phyloP scores from a whole-genome alignment of 805 yeast species.

The Lachancea waltii region DNA sequence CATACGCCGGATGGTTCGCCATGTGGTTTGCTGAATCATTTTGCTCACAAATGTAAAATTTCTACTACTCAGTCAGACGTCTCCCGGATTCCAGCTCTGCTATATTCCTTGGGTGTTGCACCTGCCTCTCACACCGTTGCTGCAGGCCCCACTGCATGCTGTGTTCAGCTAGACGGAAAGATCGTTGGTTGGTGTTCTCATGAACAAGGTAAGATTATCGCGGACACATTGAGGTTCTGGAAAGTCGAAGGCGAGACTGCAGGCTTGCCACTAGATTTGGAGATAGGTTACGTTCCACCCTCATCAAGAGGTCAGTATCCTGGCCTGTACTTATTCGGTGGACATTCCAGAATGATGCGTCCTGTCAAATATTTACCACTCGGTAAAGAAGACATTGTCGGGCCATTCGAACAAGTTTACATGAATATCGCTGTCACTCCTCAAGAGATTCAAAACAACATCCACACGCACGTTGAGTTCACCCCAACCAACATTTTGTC shows the following conservation, averaged over 20 bases:
- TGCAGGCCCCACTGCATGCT: slow-evolving; percentile 82
- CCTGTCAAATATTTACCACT: slow-evolving; percentile 89
- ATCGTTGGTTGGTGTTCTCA: slow-evolving; percentile 94
- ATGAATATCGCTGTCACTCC: slow-evolving; percentile 95
- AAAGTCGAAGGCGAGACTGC: slow-evolving; percentile 70
- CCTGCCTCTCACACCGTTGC: slow-evolving; percentile 66
- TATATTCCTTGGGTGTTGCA: slow-evolving; percentile 70
- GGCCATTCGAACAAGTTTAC: slow-evolving; percentile 97
- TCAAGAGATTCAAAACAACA: slow-evolving; percentile 71
- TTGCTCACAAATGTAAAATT: slow-evolving; percentile 89
- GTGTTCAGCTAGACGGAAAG: slow-evolving; percentile 90
- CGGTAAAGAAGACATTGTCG: slow-evolving; percentile 77
- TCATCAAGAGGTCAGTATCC: slow-evolving; percentile 95
- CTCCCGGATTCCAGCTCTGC: slow-evolving; percentile 56
- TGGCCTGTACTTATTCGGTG: slow-evolving; percentile 86
- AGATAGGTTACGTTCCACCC: slow-evolving; percentile 96
- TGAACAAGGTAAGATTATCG: slow-evolving; percentile 75
- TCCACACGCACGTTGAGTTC: slow-evolving; percentile 90
- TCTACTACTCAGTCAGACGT: slow-evolving; percentile 74
- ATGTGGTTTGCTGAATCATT: slow-evolving; percentile 94
- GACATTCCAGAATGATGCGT: slow-evolving; percentile 91
- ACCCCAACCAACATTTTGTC: slow-evolving; percentile 93
- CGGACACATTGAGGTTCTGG: slow-evolving; percentile 88
- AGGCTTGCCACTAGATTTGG: slow-evolving; percentile 79
- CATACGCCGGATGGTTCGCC: slow-evolving; percentile 99